Evolutionary conservation across 768 basidiomycete species (phyloP), one percentile per base, ranked within the genome.

Genomic region (Mycena pura): DNA sequence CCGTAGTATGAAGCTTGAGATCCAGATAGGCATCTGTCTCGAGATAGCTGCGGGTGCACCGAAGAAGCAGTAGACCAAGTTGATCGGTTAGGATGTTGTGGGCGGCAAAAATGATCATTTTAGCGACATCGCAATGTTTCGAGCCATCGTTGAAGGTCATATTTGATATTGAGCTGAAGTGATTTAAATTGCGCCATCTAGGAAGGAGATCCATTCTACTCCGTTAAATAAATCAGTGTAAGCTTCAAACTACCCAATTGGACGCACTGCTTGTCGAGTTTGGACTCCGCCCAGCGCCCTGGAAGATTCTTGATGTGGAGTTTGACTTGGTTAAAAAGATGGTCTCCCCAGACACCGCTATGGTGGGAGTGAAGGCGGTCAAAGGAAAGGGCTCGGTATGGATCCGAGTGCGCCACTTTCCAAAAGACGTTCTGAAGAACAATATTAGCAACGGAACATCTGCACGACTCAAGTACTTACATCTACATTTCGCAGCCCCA

Each of bases 371-470:
- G 82, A 11, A 83, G 69, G 7, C 63, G 63, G 60, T 84, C 80
- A 52, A 74, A 82, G 7, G 74, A 75, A 3, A 75, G 14, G 28
- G 76, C 72, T 6, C 24, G 21, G 44, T 77, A 64, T 1, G 75
- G 74, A 60, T 80, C 76, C 1, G 76, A 79, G 55, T 69, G 38
- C 5, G 22, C 31, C 11, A 82, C 28, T 0, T 25, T 38, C 78
- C 78, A 82, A 61, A 82, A 82, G 2, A 74, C 71, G 69, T 80
- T 82, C 78, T 80, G 32, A 40, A 27, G 17, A 32, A 9, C 3
- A 44, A 22, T 5, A 46, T 29, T 22, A 3, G 28, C 3, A 9
- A 4, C 14, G 24, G 47, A 24, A 55, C 31, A 45, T 57, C 43
- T 49, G 14, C 64, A 57, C 19, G 39, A 21, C 44, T 54, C 4